Base-by-base conservation (phyloP, 305 asterid genomes). In the Vinca major region DNA sequence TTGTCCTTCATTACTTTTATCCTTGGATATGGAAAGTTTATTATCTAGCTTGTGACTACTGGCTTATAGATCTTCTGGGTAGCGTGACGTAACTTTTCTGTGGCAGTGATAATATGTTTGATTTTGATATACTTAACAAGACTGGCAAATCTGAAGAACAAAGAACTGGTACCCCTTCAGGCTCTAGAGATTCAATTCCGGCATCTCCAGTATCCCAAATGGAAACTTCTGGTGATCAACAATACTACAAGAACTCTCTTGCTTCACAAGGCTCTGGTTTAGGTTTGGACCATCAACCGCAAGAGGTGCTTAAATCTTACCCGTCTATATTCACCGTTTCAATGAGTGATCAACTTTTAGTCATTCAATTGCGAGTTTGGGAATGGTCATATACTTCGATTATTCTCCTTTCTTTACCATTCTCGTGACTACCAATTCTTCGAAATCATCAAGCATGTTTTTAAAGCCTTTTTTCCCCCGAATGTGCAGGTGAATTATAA, bases 401-500 rank as follows among this genome's bases (percentile, higher is more conserved):
- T 54, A 36, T 16, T 58, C 8, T 45, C 72, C 36, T 43, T 5
- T 53, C 62, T 26, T 41, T 11, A 40, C 17, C 60, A 51, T 43
- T 43, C 62, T 9, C 11, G 13, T 63, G 20, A 53, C 39, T 51
- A 63, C 47, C 0, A 54, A 12, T n/a, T 17, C 33, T 53, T 54
- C 53, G 40, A 19, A 54, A 26, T 26, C 33, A 26, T 26, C 33
- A 26, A 26, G 33, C 33, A 26, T 26, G 1, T 26, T 26, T 26
- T 26, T 26, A 26, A 1, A 26, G 33, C 33, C 33, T 26, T 26
- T 5, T 26, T 0, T 63, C 48, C n/a, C n/a, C n/a, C 60, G 51
- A 76, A 26, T 56, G 60, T 80, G 77, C 90, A 88, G 91, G 88
- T 77, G 54, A 77, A 55, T 72, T 74, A 78, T 39, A 73, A 64